Conservation (phyloP, 106 monocot species). For the Gastrodia elata region DNA sequence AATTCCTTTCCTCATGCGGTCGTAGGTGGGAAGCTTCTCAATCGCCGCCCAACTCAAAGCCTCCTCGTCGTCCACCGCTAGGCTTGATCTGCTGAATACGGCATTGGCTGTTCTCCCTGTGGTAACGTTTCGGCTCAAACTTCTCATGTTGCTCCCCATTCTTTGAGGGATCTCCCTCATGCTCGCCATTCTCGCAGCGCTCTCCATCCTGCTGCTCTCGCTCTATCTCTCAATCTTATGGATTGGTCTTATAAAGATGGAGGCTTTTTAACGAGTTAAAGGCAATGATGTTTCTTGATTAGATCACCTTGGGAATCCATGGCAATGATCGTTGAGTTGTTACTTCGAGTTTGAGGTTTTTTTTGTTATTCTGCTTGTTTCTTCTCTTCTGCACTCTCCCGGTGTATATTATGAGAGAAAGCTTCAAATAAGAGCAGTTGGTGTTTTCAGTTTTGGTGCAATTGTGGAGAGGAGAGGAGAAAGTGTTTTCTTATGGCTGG, state of each 20-base stretch:
- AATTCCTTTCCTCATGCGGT: conserved; percentile 30
- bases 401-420: not conserved
- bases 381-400: too few relatives aligned
- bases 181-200: conserved; percentile 3
- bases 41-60: conserved; percentile 46
- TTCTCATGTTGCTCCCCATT: too few relatives aligned
- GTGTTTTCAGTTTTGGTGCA: conserved; percentile 1
- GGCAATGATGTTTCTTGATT: not conserved
- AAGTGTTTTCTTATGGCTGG: not conserved
- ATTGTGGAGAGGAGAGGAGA: not conserved
- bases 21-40: conserved; percentile 47
- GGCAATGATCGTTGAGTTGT: not conserved
- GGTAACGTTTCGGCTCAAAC: conserved; percentile 5
- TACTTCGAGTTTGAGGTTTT: not conserved
- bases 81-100: conserved; percentile 30
- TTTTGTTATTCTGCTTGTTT: not conserved
- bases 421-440: not conserved
- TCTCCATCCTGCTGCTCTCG: not conserved
- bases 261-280: not conserved
- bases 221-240: not conserved
- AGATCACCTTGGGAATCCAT: not conserved
- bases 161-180: conserved; percentile 1
- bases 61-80: conserved; percentile 39
- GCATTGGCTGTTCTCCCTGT: conserved; percentile 8
- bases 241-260: not conserved